A percentile compares a stretch with the other conserved stretches of the same genome.
Evolutionary conservation across 306 rosid genomes (phyloP).

Genomic region (Begonia loranthoides): DNA sequence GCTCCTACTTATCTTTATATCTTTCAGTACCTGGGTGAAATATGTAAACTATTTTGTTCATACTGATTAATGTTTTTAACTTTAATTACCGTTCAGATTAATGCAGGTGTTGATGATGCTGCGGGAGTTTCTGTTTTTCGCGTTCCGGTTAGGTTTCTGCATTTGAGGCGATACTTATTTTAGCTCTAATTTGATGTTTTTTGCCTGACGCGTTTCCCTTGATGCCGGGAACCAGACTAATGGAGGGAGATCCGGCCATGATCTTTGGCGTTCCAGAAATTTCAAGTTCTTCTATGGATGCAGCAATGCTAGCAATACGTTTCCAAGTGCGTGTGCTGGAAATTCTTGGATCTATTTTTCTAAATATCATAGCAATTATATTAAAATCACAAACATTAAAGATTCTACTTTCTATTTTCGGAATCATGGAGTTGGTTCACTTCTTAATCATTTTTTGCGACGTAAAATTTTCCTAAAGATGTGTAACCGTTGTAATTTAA

Average conservation of each 20-base stretch:
- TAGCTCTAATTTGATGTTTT: not conserved
- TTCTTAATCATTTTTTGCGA: not conserved
- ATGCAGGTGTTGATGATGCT: slow-evolving; percentile 21
- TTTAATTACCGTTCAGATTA: slow-evolving; percentile 24
- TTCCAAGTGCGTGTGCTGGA: not conserved
- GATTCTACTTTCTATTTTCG: not conserved
- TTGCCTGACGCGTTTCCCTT: not conserved
- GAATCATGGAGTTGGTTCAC: not conserved
- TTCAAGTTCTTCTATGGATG: slow-evolving; percentile 1
- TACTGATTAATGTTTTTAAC: not conserved
- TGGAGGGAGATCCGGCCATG: slow-evolving; percentile 1
- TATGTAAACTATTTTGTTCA: slow-evolving; percentile 1
- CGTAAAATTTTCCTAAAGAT: not conserved
- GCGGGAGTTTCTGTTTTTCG: slow-evolving; percentile 15
- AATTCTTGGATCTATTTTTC: not conserved
- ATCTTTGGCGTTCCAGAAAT: not conserved
- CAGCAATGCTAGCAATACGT: slow-evolving; percentile 1
- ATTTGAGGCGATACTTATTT: not conserved
- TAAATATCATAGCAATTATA: not conserved
- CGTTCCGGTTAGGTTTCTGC: not conserved
- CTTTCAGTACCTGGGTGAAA: not conserved
- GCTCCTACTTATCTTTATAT: slow-evolving; percentile 1
- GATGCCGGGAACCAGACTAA: not conserved
- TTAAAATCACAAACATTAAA: not conserved
- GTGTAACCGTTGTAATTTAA: not conserved